Percentiles rank a stretch among this genome's conserved stretches.
Conservation (phyloP, 805 yeast species). For the Candida chilensis region DNA sequence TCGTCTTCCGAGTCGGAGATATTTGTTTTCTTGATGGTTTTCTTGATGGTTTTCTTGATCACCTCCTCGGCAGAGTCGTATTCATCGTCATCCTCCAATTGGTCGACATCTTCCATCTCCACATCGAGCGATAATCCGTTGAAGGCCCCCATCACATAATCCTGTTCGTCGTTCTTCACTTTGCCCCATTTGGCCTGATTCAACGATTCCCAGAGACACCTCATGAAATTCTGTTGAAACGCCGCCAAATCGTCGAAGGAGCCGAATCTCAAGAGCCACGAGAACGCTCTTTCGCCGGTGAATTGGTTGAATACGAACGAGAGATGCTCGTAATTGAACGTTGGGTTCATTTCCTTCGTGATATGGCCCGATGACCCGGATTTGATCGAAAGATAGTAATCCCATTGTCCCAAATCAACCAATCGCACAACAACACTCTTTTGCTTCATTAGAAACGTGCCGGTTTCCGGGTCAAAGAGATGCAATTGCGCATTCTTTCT, state of each 20-base stretch:
- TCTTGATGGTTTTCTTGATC: conserved; percentile 26
- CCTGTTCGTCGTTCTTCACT: conserved; percentile 32
- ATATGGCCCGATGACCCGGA: conserved; percentile 6
- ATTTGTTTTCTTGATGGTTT: conserved; percentile 10
- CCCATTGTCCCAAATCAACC: conserved; percentile 37
- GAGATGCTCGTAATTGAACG: conserved; percentile 45
- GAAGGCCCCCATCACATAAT: conserved; percentile 50
- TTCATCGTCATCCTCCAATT: conserved; percentile 16
- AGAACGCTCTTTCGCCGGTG: conserved; percentile 28
- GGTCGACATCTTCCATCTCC: conserved; percentile 13
- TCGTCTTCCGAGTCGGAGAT: conserved; percentile 20
- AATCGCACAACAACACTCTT: conserved; percentile 22
- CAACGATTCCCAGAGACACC: conserved; percentile 51
- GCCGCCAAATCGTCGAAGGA: conserved; percentile 24
- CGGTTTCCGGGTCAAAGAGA: conserved; percentile 44
- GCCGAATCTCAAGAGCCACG: conserved; percentile 57
- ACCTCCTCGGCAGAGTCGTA: conserved; percentile 17
- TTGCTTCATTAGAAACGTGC: conserved; percentile 35
- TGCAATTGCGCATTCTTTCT: conserved; percentile 31
- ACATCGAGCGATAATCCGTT: conserved; percentile 27
- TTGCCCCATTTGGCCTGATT: conserved; percentile 42
- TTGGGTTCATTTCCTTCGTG: conserved; percentile 51
- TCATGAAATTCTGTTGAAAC: conserved; percentile 46
- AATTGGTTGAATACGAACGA: conserved; percentile 62
- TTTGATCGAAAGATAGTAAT: conserved; percentile 37